phyloP scores from a whole-genome alignment of 78 protist species.

The Dictyostelium capitatum region DNA sequence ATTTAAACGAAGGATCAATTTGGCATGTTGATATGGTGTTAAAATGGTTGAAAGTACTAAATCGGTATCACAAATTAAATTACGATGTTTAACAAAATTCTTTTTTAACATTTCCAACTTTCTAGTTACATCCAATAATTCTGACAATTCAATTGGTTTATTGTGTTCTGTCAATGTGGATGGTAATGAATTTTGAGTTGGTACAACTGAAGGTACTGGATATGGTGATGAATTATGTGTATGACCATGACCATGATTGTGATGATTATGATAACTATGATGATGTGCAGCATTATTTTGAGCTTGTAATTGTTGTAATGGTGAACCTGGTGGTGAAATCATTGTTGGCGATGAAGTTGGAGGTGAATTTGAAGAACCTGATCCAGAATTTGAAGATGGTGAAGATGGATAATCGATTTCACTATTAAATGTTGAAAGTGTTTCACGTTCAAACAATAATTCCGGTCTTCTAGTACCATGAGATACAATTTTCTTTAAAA shows the following conservation, averaged over 20 bases:
- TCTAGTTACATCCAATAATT: conserved; percentile 54
- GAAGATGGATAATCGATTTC: background rate
- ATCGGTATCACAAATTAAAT: conserved; percentile 71
- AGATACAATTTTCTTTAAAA: conserved; percentile 33
- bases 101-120: conserved; percentile 57
- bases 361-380: conserved; percentile 12
- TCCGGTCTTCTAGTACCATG: conserved; percentile 48
- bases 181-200: background rate
- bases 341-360: background rate
- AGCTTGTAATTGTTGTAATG: background rate
- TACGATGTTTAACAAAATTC: conserved; percentile 75
- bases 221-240: conserved; percentile 10
- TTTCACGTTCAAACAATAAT: conserved; percentile 11
- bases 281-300: background rate
- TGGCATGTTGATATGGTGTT: conserved; percentile 74
- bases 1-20: conserved; percentile 49
- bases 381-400: background rate
- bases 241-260: background rate
- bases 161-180: background rate
- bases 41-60: conserved; percentile 52
- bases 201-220: background rate
- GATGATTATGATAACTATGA: background rate
- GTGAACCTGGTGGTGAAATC: conserved; percentile 4
- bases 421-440: background rate
- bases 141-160: conserved; percentile 38